Conservation (phyloP, 2,329 filamentous ascomycete genomes). For the Xylaria polymorpha region DNA sequence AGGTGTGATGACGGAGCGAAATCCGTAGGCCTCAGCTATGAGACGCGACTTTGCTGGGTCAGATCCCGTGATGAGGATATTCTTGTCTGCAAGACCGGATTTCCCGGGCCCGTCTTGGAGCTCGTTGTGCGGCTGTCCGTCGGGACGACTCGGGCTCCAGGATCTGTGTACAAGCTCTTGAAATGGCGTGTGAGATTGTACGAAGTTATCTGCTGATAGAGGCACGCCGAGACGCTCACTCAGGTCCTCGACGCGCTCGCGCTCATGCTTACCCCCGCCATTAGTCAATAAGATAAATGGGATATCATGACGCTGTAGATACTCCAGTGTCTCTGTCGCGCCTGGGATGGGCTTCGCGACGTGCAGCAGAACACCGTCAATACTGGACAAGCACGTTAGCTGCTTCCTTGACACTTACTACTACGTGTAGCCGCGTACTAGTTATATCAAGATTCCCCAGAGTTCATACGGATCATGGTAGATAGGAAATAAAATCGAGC, state of each 20-base stretch:
- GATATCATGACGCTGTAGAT: constrained; percentile 78
- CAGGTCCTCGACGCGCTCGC: constrained; percentile 76
- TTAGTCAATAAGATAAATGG: constrained; percentile 97
- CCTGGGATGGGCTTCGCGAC: constrained; percentile 82
- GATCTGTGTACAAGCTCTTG: constrained; percentile 64
- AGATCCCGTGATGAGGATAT: constrained; percentile 79
- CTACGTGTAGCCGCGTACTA: no score
- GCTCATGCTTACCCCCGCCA: constrained; percentile 87
- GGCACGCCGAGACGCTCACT: constrained; percentile 72
- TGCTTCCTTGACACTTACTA: not conserved
- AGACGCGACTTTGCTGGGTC: constrained; percentile 73
- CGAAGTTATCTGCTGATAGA: constrained; percentile 76
- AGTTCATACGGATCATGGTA: not conserved
- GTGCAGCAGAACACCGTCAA: constrained; percentile 95
- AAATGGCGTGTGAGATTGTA: constrained; percentile 94
- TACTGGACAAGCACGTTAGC: constrained; percentile 56
- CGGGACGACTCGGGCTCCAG: constrained; percentile 13
- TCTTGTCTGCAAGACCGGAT: constrained; percentile 69
- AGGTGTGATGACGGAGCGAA: constrained; percentile 84
- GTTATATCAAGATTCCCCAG: not conserved
- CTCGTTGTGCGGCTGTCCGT: constrained; percentile 13
- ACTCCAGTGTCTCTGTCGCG: constrained; percentile 77
- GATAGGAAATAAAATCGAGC: not conserved
- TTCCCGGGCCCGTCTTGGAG: constrained; percentile 42
- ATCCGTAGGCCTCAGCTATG: constrained; percentile 83